Conservation (phyloP, 768 basidiomycete species). For the Amanita muscaria region DNA sequence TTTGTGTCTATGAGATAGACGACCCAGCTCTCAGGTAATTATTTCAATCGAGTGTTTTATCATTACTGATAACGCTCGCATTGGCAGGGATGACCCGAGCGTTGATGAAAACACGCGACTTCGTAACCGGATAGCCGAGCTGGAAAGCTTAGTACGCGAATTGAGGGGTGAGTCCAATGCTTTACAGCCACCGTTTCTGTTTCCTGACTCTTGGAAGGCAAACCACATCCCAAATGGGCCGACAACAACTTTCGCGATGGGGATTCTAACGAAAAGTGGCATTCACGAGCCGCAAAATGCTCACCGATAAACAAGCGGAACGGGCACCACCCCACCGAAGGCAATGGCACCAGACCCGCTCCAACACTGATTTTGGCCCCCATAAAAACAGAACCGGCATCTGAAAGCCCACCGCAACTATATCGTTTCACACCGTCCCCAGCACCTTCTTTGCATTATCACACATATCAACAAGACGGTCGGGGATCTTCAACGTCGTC, state of each 20-base stretch:
- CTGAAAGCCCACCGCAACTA: conserved; percentile 44
- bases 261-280: conserved; percentile 80
- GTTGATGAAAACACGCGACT: conserved; percentile 83
- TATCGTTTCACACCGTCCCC: conserved; percentile 67
- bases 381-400: conserved; percentile 57
- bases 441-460: conserved; percentile 44
- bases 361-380: conserved; percentile 46
- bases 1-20: conserved; percentile 93
- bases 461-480: conserved; percentile 40
- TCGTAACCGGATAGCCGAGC: conserved; percentile 82
- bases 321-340: conserved; percentile 25
- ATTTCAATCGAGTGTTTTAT: background rate
- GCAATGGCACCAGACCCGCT: conserved; percentile 29
- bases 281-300: conserved; percentile 73
- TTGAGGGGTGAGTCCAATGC: conserved; percentile 48
- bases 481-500: conserved; percentile 28
- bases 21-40: conserved; percentile 69
- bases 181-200: conserved; percentile 6
- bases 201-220: conserved; percentile 38
- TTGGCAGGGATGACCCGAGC: conserved; percentile 69
- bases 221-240: conserved; percentile 84
- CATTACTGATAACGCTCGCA: conserved; percentile 8
- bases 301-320: conserved; percentile 32
- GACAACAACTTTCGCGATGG: conserved; percentile 72
- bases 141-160: conserved; percentile 87